Conservation (phyloP, 805 yeast genomes). For the Candida patagonica region DNA sequence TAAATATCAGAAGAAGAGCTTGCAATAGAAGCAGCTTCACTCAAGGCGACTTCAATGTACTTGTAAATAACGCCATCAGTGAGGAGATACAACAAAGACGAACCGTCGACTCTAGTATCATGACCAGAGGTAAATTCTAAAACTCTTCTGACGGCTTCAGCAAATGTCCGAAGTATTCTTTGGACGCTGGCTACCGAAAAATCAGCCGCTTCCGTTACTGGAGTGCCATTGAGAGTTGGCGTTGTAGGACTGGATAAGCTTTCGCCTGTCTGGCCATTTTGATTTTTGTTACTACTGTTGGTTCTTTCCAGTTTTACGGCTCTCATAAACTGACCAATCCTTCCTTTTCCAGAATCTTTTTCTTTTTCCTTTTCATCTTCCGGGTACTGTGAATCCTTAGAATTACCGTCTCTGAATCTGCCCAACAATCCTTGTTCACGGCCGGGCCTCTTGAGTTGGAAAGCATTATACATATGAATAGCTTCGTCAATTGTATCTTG, state of each 20-base stretch:
- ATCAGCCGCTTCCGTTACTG: slow-evolving; percentile 5
- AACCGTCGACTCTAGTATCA: slow-evolving; percentile 48
- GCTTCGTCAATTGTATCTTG: slow-evolving; percentile 34
- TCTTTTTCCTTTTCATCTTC: slow-evolving; percentile 1
- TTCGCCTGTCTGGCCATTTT: slow-evolving; percentile 3
- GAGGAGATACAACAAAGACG: slow-evolving; percentile 58
- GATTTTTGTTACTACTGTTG: slow-evolving; percentile 4
- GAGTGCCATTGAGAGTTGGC: background rate
- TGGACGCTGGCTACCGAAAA: slow-evolving; percentile 36
- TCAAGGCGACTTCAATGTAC: slow-evolving; percentile 68
- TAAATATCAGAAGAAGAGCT: slow-evolving; percentile 28
- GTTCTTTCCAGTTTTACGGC: slow-evolving; percentile 17
- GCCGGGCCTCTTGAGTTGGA: slow-evolving; percentile 30
- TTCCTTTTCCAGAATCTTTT: slow-evolving; percentile 21
- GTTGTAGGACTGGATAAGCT: slow-evolving; percentile 2
- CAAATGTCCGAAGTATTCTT: slow-evolving; percentile 53
- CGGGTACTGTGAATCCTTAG: background rate
- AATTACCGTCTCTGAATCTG: slow-evolving; percentile 1
- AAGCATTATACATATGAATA: slow-evolving; percentile 38
- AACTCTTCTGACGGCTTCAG: slow-evolving; percentile 70
- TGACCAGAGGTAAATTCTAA: slow-evolving; percentile 57
- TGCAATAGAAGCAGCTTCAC: slow-evolving; percentile 41
- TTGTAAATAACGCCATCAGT: slow-evolving; percentile 62
- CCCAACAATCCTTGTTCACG: background rate
- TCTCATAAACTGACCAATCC: slow-evolving; percentile 25